Evolutionary conservation across 495 filamentous ascomycete genomes (phyloP), one percentile per base, ranked within the genome.

Genomic region (Lasiosphaeris hirsuta): DNA sequence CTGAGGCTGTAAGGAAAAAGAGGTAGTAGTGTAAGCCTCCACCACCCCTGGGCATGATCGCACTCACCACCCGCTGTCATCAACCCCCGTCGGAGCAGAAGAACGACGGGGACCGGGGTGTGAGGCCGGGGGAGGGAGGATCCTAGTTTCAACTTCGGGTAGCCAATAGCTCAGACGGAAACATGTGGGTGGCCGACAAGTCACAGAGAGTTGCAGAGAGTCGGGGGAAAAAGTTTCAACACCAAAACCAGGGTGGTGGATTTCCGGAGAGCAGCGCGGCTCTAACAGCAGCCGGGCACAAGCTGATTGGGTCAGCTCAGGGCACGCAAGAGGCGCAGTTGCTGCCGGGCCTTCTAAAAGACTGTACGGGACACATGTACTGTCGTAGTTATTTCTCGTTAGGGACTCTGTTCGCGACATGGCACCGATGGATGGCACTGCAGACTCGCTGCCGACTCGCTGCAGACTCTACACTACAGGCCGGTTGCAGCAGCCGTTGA

Each of bases 191-290:
- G 39, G 39, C 39, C 10, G 14, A 15, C 39, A 7, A 7, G 39
- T 3, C 39, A 14, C 10, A 44, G 5, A 14, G 14, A 7, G 17
- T 30, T 30, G 23, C 23, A 30, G 11, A 35, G 38, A 54, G 0
- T 42, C 17, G n/a, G 23, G 39, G 19, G 15, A 43, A 50, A 57
- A 42, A 48, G 39, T 41, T 41, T 13, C 11, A 41, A 13, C 10
- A 41, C 39, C 10, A 49, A 15, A 17, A 40, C 38, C 53, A 38
- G 10, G 53, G 53, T 41, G 39, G 41, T 47, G 52, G 53, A 56
- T 41, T 36, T 56, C 43, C 36, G 41, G 54, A 57, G 54, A 49
- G 54, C 54, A 42, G 53, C 53, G 53, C 53, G 53, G 53, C 53
- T 55, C 53, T 18, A 55, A 33, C 14, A 45, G 7, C 17, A 13